phyloP scores from a whole-genome alignment of 345 rosid species.

The Acer campestre region DNA sequence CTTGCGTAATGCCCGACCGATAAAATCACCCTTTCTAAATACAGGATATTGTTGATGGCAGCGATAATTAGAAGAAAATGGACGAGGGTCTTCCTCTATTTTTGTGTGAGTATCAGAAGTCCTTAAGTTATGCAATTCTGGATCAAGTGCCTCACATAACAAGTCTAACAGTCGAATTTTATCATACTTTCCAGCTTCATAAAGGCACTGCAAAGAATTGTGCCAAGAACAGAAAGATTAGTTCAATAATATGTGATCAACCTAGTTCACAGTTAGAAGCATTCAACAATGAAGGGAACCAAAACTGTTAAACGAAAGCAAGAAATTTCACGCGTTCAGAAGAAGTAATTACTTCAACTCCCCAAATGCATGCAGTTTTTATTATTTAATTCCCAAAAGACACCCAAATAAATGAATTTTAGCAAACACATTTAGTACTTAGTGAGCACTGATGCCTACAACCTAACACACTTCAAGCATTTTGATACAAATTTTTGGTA shows the following conservation, averaged over 20 bases:
- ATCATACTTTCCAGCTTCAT: conserved; percentile 66
- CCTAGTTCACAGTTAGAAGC: conserved; percentile 10
- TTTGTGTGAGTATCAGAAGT: conserved; percentile 20
- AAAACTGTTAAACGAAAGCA: conserved; percentile 16
- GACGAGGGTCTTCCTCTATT: conserved; percentile 18
- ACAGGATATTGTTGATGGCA: conserved; percentile 25
- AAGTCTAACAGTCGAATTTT: conserved; percentile 72
- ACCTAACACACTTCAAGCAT: no score
- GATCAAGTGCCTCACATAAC: conserved; percentile 85
- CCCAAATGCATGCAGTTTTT: no score
- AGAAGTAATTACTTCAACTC: no score
- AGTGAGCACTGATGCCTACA: no score
- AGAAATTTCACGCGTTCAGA: not conserved
- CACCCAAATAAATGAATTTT: no score
- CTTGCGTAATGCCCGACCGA: conserved; percentile 51
- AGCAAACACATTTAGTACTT: no score
- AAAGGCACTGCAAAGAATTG: conserved; percentile 60
- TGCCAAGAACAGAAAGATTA: conserved; percentile 22
- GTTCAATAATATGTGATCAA: conserved; percentile 12
- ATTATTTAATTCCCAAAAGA: no score
- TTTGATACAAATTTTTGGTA: no score
- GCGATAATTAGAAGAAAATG: conserved; percentile 30
- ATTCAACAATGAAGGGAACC: conserved; percentile 4
- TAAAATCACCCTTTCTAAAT: conserved; percentile 35
- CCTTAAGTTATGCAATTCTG: conserved; percentile 46